Base-by-base conservation (phyloP, 202 grass and related monocot species). In the Cymbopogon flexuosus region DNA sequence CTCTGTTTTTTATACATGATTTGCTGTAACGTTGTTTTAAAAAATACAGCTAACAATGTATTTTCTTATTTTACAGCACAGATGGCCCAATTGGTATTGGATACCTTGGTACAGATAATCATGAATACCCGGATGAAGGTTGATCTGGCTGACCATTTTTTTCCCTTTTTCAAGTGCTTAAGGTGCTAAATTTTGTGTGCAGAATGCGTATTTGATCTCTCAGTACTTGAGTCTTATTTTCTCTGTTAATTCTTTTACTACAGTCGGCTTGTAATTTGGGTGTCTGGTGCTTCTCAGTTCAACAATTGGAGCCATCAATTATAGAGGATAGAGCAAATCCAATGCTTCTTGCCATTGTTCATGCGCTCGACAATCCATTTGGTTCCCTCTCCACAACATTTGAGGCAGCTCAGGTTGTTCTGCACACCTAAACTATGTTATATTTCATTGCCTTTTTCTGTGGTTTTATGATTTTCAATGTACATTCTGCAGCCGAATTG, bases 351-450 rank as follows among this genome's bases (percentile, higher is more conserved):
- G 85, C 91, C 34, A 79, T 92, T 84, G 79, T 83, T 46, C 85
- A 97, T 83, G 91, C 87, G 37, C 78, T 94, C 11, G 91, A 97
- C 54, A 97, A 97, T 86, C 89, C 85, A 66, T 97, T 97, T 72
- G 85, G 89, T 85, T 97, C 91, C 27, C 77, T 94, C 43, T 94
- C 91, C 19, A 90, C 82, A 35, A 94, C 94, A 87, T 93, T 87
- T 71, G 94, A 94, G 80, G 94, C 87, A 80, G 83, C 16, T 79
- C 91, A 97, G 94, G 91, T 97, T 77, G 65, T 71, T 60, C 70
- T 60, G 34, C 73, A 56, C 68, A 47, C 36, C 35, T 14, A 63
- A 75, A 72, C 31, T 57, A 11, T 6, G 7, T 3, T 57, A 24
- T 52, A 3, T 8, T 61, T 73, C 16, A 59, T 51, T 75, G 46